Evolutionary conservation across 139 green algal species (phyloP).

Genomic region (Coccomyxa sp.): DNA sequence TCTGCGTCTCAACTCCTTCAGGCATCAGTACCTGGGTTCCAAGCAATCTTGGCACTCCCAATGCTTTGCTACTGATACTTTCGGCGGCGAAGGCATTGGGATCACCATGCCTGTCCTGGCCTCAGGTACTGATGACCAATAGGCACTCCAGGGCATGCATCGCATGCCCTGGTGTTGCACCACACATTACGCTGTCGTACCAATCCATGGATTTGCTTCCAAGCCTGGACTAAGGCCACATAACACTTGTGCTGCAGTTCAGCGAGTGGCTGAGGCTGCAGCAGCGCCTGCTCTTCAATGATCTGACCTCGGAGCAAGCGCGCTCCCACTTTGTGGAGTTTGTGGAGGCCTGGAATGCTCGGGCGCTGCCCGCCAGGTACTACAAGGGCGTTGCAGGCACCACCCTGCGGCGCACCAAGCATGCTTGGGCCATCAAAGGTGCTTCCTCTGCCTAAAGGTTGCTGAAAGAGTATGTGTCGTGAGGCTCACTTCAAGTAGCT

Average conservation of each 20-base stretch:
- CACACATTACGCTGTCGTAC: too few relatives aligned
- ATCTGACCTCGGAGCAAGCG: constrained; percentile 42
- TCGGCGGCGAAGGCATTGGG: too few relatives aligned
- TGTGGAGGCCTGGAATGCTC: constrained; percentile 47
- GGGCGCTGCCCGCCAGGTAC: constrained; percentile 27
- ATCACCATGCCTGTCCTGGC: constrained; percentile 33
- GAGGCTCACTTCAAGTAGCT: too few relatives aligned
- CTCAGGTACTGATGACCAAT: background rate
- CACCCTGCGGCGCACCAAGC: constrained; percentile 33
- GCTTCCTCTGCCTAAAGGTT: background rate
- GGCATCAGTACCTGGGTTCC: too few relatives aligned
- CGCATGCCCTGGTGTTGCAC: too few relatives aligned
- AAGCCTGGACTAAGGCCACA: constrained; percentile 7
- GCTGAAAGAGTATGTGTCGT: background rate
- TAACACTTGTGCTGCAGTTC: constrained; percentile 53
- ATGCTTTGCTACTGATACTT: too few relatives aligned
- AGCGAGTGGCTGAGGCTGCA: constrained; percentile 48
- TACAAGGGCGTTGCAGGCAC: constrained; percentile 40
- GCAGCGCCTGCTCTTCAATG: constrained; percentile 41
- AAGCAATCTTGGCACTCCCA: too few relatives aligned
- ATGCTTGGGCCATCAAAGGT: constrained; percentile 42
- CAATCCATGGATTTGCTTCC: background rate
- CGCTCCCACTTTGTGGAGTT: constrained; percentile 54
- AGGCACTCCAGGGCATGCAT: background rate
- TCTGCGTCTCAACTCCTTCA: constrained; percentile 27